Evolutionary conservation across 1,284 basidiomycete genomes (phyloP).

Genomic region (Fomitopsis pinicola): DNA sequence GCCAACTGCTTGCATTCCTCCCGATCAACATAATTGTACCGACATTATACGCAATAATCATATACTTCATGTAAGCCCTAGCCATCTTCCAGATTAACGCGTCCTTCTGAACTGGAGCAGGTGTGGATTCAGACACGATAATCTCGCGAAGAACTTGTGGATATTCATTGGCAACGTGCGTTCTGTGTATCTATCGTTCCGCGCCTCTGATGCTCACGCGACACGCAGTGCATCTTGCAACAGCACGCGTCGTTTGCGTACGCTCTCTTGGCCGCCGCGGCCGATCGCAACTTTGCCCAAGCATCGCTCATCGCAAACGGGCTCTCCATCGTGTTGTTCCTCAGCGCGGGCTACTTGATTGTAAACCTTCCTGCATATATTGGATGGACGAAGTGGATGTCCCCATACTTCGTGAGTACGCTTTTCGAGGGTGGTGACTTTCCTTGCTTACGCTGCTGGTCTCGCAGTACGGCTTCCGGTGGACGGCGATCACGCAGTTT

Average conservation of each 20-base stretch:
- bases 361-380: conserved; percentile 1
- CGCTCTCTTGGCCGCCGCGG: background rate
- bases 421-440: background rate
- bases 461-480: background rate
- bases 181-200: background rate
- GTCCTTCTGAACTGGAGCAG: background rate
- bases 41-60: background rate
- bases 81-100: background rate
- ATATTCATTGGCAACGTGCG: background rate
- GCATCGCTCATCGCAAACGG: background rate
- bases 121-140: background rate
- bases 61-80: background rate
- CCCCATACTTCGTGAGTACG: background rate
- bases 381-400: background rate
- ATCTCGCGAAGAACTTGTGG: background rate
- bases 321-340: background rate
- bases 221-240: background rate
- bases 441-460: background rate
- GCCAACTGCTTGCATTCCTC: background rate
- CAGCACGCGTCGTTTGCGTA: background rate
- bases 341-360: background rate
- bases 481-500: background rate
- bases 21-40: background rate
- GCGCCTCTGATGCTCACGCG: background rate
- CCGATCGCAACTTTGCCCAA: background rate